phyloP scores from a whole-genome alignment of 768 basidiomycete species.

The Phylloporus rhodoxanthus region DNA sequence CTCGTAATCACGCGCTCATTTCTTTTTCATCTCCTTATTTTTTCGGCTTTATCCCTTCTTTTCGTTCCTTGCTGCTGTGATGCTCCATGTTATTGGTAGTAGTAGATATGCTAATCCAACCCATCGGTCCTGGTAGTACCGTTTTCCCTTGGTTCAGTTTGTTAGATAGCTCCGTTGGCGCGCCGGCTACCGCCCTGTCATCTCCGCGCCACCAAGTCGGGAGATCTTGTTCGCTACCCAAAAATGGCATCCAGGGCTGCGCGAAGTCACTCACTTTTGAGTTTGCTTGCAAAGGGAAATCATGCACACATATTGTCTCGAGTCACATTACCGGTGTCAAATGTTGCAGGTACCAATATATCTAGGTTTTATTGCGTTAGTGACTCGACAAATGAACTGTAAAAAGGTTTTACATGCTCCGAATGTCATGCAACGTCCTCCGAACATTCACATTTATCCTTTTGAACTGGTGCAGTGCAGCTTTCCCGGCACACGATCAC shows the following conservation, averaged over 20 bases:
- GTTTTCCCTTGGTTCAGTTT: too few relatives aligned
- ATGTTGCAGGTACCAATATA: too few relatives aligned
- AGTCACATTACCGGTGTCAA: too few relatives aligned
- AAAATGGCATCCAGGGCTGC: too few relatives aligned
- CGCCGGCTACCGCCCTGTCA: too few relatives aligned
- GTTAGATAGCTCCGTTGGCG: too few relatives aligned
- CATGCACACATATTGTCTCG: not conserved
- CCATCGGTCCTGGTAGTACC: not conserved
- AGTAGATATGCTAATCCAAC: constrained; percentile 9
- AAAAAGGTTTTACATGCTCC: too few relatives aligned
- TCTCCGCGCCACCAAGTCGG: not conserved
- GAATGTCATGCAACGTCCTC: too few relatives aligned
- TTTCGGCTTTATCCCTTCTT: not conserved
- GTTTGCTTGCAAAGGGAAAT: not conserved
- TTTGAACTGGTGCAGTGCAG: too few relatives aligned
- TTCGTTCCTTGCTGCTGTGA: not conserved
- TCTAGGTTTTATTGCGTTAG: not conserved
- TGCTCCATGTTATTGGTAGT: constrained; percentile 16
- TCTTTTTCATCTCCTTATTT: not conserved
- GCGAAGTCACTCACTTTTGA: not conserved
- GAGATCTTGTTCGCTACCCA: too few relatives aligned
- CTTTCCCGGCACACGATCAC: too few relatives aligned
- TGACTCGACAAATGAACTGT: not conserved
- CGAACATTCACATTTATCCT: too few relatives aligned
- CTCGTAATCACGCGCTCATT: constrained; percentile 19